Evolutionary conservation across 2,329 filamentous ascomycete species (phyloP).

Genomic region (Talaromyces sp.): DNA sequence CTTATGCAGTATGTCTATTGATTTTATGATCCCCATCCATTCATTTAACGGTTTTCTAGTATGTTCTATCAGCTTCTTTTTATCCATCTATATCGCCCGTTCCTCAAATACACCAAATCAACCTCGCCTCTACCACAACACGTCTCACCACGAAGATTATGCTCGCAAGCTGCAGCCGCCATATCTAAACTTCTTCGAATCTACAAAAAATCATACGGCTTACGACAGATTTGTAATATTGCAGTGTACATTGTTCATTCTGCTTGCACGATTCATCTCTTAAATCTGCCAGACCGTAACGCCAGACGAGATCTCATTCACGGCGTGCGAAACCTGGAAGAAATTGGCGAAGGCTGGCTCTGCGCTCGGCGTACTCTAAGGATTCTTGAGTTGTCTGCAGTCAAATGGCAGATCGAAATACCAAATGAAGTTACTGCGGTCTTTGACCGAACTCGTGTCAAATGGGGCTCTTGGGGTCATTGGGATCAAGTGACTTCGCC

Average conservation of each 20-base stretch:
- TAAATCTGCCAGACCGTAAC: conserved; percentile 90
- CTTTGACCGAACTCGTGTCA: conserved; percentile 72
- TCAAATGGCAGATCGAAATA: conserved; percentile 85
- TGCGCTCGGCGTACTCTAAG: conserved; percentile 80
- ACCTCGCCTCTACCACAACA: conserved; percentile 80
- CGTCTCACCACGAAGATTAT: conserved; percentile 85
- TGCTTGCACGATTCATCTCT: conserved; percentile 87
- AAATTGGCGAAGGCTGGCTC: conserved; percentile 93
- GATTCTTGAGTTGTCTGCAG: conserved; percentile 77
- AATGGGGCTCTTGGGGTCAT: conserved; percentile 66
- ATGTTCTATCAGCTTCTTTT: conserved; percentile 98
- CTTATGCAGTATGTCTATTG: conserved; percentile 69
- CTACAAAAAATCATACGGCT: conserved; percentile 86
- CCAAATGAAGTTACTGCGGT: conserved; percentile 77
- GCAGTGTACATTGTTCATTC: conserved; percentile 94
- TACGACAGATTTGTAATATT: conserved; percentile 93
- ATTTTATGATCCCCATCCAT: conserved; percentile 25
- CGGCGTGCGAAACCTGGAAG: conserved; percentile 85
- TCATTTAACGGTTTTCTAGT: conserved; percentile 46
- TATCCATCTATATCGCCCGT: conserved; percentile 92
- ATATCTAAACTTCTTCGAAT: conserved; percentile 93
- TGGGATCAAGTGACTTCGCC: conserved; percentile 40
- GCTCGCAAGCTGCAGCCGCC: conserved; percentile 80
- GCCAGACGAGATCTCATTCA: conserved; percentile 86
- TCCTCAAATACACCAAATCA: conserved; percentile 80